Conservation (phyloP, 2,329 filamentous ascomycete species). For the Monosporascus cannonballus region DNA sequence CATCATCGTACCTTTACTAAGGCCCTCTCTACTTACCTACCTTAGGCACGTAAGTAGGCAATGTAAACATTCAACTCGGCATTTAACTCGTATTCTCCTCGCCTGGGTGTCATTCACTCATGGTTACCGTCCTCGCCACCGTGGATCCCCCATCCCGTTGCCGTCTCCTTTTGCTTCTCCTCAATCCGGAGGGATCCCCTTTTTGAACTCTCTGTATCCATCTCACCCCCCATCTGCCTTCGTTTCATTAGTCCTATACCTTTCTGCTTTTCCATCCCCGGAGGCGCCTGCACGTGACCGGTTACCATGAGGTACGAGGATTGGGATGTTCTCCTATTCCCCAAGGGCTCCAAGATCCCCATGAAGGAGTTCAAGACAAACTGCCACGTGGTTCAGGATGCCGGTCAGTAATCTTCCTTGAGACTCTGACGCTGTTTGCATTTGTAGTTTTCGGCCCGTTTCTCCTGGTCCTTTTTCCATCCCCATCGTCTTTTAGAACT, state of each 20-base stretch:
- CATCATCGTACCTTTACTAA: not conserved
- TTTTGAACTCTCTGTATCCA: not conserved
- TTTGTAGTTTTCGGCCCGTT: not conserved
- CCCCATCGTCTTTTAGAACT: not conserved
- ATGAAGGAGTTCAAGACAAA: slow-evolving; percentile 77
- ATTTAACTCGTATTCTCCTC: too few relatives aligned
- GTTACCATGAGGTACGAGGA: slow-evolving; percentile 72
- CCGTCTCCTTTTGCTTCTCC: not conserved
- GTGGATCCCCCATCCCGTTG: not conserved
- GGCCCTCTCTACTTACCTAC: not conserved
- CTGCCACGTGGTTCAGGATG: slow-evolving; percentile 61
- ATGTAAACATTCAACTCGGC: too few relatives aligned
- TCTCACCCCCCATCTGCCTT: slow-evolving; percentile 11
- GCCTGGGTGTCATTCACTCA: too few relatives aligned
- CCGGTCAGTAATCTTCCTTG: slow-evolving; percentile 25
- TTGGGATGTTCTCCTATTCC: slow-evolving; percentile 82
- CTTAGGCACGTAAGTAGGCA: too few relatives aligned
- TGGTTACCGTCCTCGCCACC: not conserved
- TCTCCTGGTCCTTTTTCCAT: not conserved
- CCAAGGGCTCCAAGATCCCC: slow-evolving; percentile 58
- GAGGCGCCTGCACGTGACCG: slow-evolving; percentile 12
- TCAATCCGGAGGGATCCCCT: not conserved
- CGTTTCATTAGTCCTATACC: slow-evolving; percentile 5
- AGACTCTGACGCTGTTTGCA: too few relatives aligned
- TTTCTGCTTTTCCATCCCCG: slow-evolving; percentile 12